These are phyloP conservation scores for Lophiotrema nucula DNA, from an alignment of 495 filamentous ascomycete species.

Conservation along the genomic window DNA sequence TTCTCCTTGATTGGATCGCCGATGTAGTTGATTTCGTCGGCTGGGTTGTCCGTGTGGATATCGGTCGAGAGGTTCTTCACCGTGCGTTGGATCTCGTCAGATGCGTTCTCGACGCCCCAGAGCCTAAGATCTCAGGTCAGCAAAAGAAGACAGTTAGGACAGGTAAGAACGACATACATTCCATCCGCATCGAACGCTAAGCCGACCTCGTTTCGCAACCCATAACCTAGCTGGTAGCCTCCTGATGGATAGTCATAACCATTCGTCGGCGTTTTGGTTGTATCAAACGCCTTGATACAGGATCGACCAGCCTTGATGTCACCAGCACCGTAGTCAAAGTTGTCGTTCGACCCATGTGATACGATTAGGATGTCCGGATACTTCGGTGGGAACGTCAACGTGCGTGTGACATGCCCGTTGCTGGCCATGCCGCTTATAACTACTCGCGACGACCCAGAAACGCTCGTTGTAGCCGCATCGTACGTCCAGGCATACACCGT, in stretches of 20 bases:
- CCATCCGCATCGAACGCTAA: constrained; percentile 25
- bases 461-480: constrained; percentile 14
- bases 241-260: constrained; percentile 24
- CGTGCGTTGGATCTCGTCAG: constrained; percentile 28
- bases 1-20: constrained; percentile 23
- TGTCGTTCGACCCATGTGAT: constrained; percentile 30
- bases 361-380: constrained; percentile 28
- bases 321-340: constrained; percentile 27
- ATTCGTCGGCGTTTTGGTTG: constrained; percentile 11
- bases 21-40: constrained; percentile 32
- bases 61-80: constrained; percentile 2
- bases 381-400: constrained; percentile 21
- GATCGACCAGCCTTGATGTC: constrained; percentile 21
- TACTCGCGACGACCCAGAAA: neutral
- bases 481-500: constrained; percentile 22
- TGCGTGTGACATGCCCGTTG: constrained; percentile 26
- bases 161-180: constrained; percentile 16
- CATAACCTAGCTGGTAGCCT: constrained; percentile 29
- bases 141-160: neutral
- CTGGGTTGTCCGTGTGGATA: constrained; percentile 33
- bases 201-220: constrained; percentile 31
- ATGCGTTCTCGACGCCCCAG: constrained; percentile 31
- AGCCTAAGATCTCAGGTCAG: constrained; percentile 9
- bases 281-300: constrained; percentile 28
- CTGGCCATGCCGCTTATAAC: constrained; percentile 26